Evolutionary conservation across 441 rosid genomes (phyloP), one percentile per base, ranked within the genome.

Genomic region (Dalechampia spathulata): DNA sequence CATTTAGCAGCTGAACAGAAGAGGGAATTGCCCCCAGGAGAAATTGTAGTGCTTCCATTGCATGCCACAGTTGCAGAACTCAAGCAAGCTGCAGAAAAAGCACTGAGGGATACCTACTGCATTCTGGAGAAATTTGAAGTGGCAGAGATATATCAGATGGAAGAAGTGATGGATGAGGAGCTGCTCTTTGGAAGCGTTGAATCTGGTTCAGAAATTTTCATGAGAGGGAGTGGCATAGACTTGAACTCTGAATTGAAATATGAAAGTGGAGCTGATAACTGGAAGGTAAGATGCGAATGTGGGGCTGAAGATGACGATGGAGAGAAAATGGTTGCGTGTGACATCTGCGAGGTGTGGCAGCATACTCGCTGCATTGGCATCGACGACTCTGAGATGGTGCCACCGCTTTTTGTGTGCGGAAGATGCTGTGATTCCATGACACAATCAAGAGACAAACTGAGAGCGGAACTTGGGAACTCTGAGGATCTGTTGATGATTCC

Each of bases 291-390:
- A 54, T 92, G 98, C 36, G 71, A 66, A 44, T 88, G 96, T 43
- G 96, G 86, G 16, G 90, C 94, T 9, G 57, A 58, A 49, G 98
- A 88, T 55, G 98, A 92, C 40, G 96, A 92, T 57, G 96, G 96
- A 20, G 96, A 92, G 72, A 72, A 95, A 59, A 92, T 89, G 98
- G 72, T 89, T 13, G 82, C 91, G 0, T 86, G 98, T 38, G 98
- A 92, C 28, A 60, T 86, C 0, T 88, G 98, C 22, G 94, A 86
- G 60, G 82, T 81, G 39, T 91, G 96, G 96, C 96, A 86, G 58
- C 96, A 91, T 64, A 88, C 96, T 1, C 75, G 83, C 46, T 92
- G 95, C 77, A 78, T 78, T 26, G 91, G 86, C 0, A 86, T 92
- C 7, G 74, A 76, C 3, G 96, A 92, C 41, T 70, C 80, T 0